These are phyloP conservation scores for Solanum okadae DNA, from an alignment of 257 asterid species.

Conservation along the genomic window DNA sequence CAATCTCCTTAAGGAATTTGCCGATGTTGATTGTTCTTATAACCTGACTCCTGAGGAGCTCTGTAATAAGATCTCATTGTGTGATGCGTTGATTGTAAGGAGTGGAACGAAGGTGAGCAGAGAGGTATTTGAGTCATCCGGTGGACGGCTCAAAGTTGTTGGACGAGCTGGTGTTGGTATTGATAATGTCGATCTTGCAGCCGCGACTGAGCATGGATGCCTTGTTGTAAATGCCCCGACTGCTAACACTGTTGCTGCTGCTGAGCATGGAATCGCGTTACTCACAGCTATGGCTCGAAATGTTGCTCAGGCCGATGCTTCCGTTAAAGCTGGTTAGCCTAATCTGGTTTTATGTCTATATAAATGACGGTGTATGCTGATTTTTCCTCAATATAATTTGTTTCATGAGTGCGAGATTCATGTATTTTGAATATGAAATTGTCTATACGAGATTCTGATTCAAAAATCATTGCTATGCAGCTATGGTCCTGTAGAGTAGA, in stretches of 20 bases:
- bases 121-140: conserved; percentile 77
- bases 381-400: not conserved
- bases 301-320: conserved; percentile 87
- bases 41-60: conserved; percentile 78
- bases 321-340: conserved; percentile 73
- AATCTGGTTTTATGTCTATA: not conserved
- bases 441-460: not conserved
- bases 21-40: conserved; percentile 80
- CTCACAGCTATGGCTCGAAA: conserved; percentile 83
- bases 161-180: conserved; percentile 97
- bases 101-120: conserved; percentile 87
- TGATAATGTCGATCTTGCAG: conserved; percentile 95
- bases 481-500: not conserved
- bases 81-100: conserved; percentile 89
- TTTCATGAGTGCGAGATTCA: not conserved
- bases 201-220: conserved; percentile 91
- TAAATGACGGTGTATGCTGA: not conserved
- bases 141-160: conserved; percentile 81
- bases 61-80: conserved; percentile 71
- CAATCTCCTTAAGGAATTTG: conserved; percentile 53
- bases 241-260: conserved; percentile 93
- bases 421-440: not conserved
- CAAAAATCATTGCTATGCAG: not conserved
- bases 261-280: conserved; percentile 86
- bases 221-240: conserved; percentile 92